Evolutionary conservation across 106 monocot species (phyloP).

Genomic region (Triglochin maritima): DNA sequence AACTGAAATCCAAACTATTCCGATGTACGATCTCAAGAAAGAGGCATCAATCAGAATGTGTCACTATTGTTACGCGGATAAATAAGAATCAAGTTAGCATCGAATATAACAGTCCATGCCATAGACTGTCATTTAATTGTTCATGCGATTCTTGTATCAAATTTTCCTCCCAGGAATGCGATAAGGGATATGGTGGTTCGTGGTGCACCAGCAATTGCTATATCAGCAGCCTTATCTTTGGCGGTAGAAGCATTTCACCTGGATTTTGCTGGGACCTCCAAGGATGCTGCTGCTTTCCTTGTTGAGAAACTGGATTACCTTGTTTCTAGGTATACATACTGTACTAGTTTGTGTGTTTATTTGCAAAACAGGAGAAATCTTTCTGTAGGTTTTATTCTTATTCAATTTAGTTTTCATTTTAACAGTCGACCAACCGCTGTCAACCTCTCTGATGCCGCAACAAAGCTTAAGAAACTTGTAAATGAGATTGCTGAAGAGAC

Average conservation of each 20-base stretch:
- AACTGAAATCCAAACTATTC: background rate
- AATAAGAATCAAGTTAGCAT: too few relatives aligned
- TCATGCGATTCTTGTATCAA: background rate
- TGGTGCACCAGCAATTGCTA: constrained; percentile 96
- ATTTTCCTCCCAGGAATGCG: constrained; percentile 49
- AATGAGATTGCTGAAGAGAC: constrained; percentile 38
- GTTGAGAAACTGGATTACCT: constrained; percentile 71
- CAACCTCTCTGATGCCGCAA: constrained; percentile 88
- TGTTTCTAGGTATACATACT: constrained; percentile 57
- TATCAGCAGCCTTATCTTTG: constrained; percentile 82
- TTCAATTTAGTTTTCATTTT: constrained; percentile 3
- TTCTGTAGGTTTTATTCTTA: background rate
- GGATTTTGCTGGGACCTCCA: constrained; percentile 52
- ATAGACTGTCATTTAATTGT: too few relatives aligned
- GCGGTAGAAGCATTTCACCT: constrained; percentile 67
- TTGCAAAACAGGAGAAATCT: background rate
- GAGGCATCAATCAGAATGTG: too few relatives aligned
- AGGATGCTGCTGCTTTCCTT: constrained; percentile 65
- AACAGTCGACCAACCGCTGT: constrained; percentile 95
- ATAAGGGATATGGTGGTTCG: constrained; percentile 95
- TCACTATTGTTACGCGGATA: too few relatives aligned
- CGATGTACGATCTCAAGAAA: background rate
- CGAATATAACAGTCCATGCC: too few relatives aligned
- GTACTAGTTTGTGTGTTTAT: background rate
- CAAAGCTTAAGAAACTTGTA: constrained; percentile 59